Percentiles rank a stretch among this genome's conserved stretches.
These are phyloP conservation scores for Coffea humblotiana DNA, from an alignment of 305 asterid genomes.

Conservation along the genomic window DNA sequence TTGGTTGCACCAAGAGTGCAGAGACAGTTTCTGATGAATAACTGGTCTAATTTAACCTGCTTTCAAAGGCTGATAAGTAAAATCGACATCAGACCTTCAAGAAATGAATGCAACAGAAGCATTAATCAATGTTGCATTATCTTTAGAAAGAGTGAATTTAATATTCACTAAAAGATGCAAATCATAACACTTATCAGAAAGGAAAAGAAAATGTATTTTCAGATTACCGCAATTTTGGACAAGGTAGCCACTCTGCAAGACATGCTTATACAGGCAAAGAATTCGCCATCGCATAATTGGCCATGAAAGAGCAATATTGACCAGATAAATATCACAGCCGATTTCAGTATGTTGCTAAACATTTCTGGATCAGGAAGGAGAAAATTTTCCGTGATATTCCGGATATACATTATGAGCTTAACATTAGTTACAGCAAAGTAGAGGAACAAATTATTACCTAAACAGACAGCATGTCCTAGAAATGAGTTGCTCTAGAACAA, in stretches of 20 bases:
- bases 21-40: neutral
- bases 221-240: neutral
- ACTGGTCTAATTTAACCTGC: neutral
- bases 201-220: neutral
- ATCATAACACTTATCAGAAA: neutral
- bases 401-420: conserved; percentile 25
- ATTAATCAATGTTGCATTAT: neutral
- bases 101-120: neutral
- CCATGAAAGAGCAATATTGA: neutral
- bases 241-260: neutral
- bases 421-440: conserved; percentile 16
- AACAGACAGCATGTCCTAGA: neutral
- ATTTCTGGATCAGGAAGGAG: conserved; percentile 12
- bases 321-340: neutral
- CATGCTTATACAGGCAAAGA: neutral
- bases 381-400: conserved; percentile 8
- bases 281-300: neutral
- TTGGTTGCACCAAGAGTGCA: neutral
- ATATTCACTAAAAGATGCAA: neutral
- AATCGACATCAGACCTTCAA: neutral
- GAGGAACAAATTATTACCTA: conserved; percentile 17
- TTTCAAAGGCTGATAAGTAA: neutral
- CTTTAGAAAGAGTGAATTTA: neutral
- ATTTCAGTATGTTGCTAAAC: neutral
- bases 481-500: conserved; percentile 49